A percentile compares a stretch with the other conserved stretches of the same genome.
These are phyloP conservation scores for Blastocystis sp. DNA, from an alignment of 352 stramenopile species.

Conservation along the genomic window DNA sequence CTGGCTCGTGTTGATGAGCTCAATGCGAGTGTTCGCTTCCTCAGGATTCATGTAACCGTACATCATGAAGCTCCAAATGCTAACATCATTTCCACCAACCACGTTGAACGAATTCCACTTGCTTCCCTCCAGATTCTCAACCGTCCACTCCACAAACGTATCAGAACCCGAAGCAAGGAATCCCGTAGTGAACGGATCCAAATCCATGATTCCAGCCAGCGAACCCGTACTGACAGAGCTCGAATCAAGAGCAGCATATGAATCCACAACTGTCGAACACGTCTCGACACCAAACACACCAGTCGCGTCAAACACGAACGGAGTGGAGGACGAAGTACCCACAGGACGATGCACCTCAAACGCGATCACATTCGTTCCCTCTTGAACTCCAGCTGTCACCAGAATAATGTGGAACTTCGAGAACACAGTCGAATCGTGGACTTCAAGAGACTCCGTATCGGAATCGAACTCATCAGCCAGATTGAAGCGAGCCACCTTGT, in stretches of 20 bases:
- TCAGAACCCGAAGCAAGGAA: neutral
- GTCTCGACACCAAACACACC: constrained; percentile 4
- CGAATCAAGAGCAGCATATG: neutral
- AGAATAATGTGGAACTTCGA: constrained; percentile 35
- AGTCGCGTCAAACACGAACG: neutral
- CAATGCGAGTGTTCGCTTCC: neutral
- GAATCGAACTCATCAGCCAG: neutral
- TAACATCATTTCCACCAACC: too few species aligned
- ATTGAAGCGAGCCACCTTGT: neutral
- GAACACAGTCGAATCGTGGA: neutral
- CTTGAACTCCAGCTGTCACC: neutral
- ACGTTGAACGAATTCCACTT: constrained; percentile 1
- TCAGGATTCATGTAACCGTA: neutral
- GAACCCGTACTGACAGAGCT: neutral
- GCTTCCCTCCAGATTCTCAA: constrained; percentile 13
- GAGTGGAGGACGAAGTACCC: neutral
- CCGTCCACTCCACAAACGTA: neutral
- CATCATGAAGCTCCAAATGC: neutral
- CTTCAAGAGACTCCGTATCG: neutral
- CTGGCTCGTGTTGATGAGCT: neutral
- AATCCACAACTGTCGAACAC: constrained; percentile 1
- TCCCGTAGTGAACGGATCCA: neutral
- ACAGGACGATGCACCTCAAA: constrained; percentile 2
- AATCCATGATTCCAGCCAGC: neutral
- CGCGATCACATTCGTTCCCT: neutral